A percentile compares a stretch with the other conserved stretches of the same genome.
Evolutionary conservation across 768 basidiomycete genomes (phyloP).

Genomic region (Mycena filopes): DNA sequence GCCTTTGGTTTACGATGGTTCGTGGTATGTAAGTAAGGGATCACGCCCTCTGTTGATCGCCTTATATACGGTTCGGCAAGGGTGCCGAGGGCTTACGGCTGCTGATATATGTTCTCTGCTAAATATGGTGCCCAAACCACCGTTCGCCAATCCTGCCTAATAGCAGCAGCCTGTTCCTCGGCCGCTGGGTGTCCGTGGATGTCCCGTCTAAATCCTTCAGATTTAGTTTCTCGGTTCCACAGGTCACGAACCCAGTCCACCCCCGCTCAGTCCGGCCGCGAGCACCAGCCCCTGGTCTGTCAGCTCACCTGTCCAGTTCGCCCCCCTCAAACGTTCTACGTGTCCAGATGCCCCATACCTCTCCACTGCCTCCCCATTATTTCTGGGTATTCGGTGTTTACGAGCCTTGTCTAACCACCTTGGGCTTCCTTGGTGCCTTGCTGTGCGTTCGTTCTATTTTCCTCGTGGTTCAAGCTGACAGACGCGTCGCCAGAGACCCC

Average conservation of each 20-base stretch:
- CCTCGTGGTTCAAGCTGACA: conserved; percentile 10
- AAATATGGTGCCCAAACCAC: not conserved
- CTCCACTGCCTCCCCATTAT: conserved; percentile 79
- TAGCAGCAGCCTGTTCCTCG: conserved; percentile 5
- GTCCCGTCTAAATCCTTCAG: conserved; percentile 26
- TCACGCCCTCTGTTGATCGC: conserved; percentile 16
- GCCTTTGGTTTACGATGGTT: conserved; percentile 78
- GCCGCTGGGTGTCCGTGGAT: conserved; percentile 16
- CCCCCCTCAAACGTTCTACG: too few relatives aligned
- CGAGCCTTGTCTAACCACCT: conserved; percentile 73
- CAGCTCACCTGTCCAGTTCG: too few relatives aligned
- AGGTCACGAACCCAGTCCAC: conserved; percentile 14
- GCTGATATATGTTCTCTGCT: not conserved
- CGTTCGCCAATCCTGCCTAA: not conserved
- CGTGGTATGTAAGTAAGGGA: conserved; percentile 60
- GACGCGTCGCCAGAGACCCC: conserved; percentile 59
- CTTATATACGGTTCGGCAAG: conserved; percentile 40
- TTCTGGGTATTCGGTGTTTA: conserved; percentile 79
- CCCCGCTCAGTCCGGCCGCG: conserved; percentile 32
- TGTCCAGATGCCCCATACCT: conserved; percentile 54
- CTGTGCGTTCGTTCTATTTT: conserved; percentile 51
- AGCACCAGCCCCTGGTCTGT: conserved; percentile 16
- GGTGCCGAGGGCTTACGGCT: not conserved
- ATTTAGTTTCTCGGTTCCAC: conserved; percentile 35
- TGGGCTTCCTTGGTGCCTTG: conserved; percentile 72